phyloP scores from a whole-genome alignment of 31 red algal species.

The Odonthalia washingtoniensis region DNA sequence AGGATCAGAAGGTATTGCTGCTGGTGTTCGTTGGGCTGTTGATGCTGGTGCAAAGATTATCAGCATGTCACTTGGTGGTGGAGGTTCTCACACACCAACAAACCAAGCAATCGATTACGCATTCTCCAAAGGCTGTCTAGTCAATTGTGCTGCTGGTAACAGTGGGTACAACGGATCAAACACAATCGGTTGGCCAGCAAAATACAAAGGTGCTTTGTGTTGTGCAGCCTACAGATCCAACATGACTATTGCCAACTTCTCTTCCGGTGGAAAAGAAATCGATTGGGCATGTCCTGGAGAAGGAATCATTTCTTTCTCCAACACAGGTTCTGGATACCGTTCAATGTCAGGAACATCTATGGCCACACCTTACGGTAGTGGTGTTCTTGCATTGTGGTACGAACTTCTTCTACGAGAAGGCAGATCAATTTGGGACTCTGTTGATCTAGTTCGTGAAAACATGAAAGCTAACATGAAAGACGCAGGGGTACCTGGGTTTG shows the following conservation, averaged over 20 bases:
- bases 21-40: slow-evolving; percentile 15
- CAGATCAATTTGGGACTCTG: too few species aligned
- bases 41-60: slow-evolving; percentile 25
- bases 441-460: too few species aligned
- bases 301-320: slow-evolving; percentile 6
- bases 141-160: slow-evolving; percentile 21
- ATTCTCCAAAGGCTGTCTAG: slow-evolving; percentile 9
- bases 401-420: too few species aligned
- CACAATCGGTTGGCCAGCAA: slow-evolving; percentile 18
- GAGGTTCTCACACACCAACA: not conserved
- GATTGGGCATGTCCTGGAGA: slow-evolving; percentile 11
- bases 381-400: slow-evolving; percentile 55
- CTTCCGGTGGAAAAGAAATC: not conserved
- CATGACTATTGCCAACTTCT: not conserved
- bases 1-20: not conserved
- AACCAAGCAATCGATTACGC: slow-evolving; percentile 12
- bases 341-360: slow-evolving; percentile 66
- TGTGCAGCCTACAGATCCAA: not conserved
- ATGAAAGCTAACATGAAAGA: too few species aligned
- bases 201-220: not conserved
- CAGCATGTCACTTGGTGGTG: slow-evolving; percentile 9
- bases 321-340: not conserved
- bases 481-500: too few species aligned
- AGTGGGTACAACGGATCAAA: not conserved
- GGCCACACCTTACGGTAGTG: slow-evolving; percentile 72